These are phyloP conservation scores for Botrytis paeoniae DNA, from an alignment of 2,329 filamentous ascomycete species.

Conservation along the genomic window DNA sequence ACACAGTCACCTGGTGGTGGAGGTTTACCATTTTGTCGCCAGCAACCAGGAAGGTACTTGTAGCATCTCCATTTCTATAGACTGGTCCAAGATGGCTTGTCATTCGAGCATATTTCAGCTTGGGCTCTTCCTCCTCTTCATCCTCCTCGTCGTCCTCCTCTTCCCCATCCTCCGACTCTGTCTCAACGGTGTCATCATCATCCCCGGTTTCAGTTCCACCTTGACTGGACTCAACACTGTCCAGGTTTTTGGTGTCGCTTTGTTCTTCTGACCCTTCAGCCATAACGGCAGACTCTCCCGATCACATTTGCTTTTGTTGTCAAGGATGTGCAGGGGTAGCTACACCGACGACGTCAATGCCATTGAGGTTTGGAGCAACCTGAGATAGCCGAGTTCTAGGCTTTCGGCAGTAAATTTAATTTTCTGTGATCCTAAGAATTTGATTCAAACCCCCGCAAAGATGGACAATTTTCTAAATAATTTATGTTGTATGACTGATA, in stretches of 20 bases:
- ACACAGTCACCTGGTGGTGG: not conserved
- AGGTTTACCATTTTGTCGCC: conserved; percentile 89
- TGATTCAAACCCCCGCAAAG: not conserved
- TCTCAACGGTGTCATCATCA: conserved; percentile 36
- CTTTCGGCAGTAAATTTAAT: conserved; percentile 18
- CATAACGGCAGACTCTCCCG: conserved; percentile 35
- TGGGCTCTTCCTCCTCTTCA: conserved; percentile 89
- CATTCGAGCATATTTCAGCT: conserved; percentile 85
- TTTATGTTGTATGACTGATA: conserved; percentile 4
- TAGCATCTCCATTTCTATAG: conserved; percentile 94
- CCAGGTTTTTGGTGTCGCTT: conserved; percentile 30
- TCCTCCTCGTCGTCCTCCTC: conserved; percentile 64
- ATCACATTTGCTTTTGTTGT: conserved; percentile 36
- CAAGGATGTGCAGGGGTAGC: conserved; percentile 23
- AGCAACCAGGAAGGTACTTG: conserved; percentile 82
- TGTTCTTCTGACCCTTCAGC: conserved; percentile 35
- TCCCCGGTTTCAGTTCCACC: conserved; percentile 27
- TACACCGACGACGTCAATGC: conserved; percentile 29
- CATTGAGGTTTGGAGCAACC: conserved; percentile 27
- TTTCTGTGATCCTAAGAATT: not conserved
- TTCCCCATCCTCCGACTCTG: conserved; percentile 52
- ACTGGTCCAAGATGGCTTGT: conserved; percentile 76
- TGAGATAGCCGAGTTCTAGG: conserved; percentile 18
- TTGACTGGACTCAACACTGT: conserved; percentile 27
- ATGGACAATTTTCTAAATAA: not conserved